Conservation (phyloP, 176 grass and related monocot species). For the Paspalum notatum region DNA sequence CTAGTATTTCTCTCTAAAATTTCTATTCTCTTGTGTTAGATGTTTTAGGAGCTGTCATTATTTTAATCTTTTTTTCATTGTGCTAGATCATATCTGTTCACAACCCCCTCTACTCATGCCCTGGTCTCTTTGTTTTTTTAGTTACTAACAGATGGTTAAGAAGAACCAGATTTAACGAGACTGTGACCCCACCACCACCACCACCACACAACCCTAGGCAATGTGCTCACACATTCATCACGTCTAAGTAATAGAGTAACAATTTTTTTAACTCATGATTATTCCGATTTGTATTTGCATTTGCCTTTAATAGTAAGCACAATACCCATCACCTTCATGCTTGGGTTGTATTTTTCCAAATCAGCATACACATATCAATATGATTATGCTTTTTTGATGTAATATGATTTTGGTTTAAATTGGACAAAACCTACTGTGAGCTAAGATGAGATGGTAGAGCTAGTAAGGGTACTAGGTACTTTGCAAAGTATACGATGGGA, state of each 20-base stretch:
- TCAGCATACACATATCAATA: neutral
- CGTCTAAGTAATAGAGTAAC: no score
- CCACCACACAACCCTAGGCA: neutral
- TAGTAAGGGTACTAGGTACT: neutral
- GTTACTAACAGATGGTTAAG: neutral
- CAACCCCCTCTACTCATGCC: neutral
- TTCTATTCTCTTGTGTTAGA: neutral
- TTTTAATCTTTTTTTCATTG: neutral
- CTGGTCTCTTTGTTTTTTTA: neutral
- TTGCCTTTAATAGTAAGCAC: constrained; percentile 25
- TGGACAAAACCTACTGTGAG: constrained; percentile 11
- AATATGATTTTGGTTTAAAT: constrained; percentile 20
- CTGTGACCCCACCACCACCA: neutral
- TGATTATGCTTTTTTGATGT: constrained; percentile 18
- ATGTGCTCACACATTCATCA: neutral
- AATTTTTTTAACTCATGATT: neutral
- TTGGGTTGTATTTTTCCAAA: constrained; percentile 11
- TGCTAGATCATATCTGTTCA: neutral
- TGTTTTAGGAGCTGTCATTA: neutral
- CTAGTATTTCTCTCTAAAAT: neutral
- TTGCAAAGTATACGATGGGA: constrained; percentile 5
- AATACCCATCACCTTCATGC: constrained; percentile 16
- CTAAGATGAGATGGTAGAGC: constrained; percentile 23
- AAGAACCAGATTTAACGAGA: neutral
- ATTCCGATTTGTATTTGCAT: constrained; percentile 1